Evolutionary conservation across 1,284 basidiomycete species (phyloP).

Genomic region (Leccinum subrobustum): DNA sequence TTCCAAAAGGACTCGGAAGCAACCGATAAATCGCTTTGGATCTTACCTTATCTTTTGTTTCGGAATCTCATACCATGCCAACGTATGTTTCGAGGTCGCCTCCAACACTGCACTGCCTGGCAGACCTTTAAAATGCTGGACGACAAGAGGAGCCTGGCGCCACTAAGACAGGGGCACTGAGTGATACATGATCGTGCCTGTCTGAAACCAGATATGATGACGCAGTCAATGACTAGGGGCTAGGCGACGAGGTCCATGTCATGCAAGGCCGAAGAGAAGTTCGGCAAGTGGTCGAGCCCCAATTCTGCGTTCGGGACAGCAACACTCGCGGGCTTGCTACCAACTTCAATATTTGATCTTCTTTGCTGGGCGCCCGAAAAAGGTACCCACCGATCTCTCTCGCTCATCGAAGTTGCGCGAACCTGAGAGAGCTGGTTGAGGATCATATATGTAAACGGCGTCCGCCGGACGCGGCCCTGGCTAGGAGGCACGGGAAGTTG

Average conservation of each 20-base stretch:
- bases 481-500: no score
- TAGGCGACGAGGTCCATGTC: conserved; percentile 44
- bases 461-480: no score
- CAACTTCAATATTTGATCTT: no score
- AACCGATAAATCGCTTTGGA: conserved; percentile 63
- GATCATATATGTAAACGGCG: no score
- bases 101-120: not conserved
- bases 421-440: no score
- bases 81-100: conserved; percentile 32
- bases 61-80: conserved; percentile 64
- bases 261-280: conserved; percentile 48
- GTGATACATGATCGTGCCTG: conserved; percentile 57
- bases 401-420: no score
- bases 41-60: conserved; percentile 69
- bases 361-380: no score
- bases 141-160: conserved; percentile 19
- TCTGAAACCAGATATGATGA: conserved; percentile 57
- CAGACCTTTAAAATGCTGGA: conserved; percentile 49
- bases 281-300: conserved; percentile 3
- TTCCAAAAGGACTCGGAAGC: conserved; percentile 58
- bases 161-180: conserved; percentile 46
- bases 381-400: no score
- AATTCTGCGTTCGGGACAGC: conserved; percentile 14
- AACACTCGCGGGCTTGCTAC: no score
- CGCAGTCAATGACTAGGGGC: conserved; percentile 41